These are phyloP conservation scores for Suillus lakei DNA, from an alignment of 768 basidiomycete species.

Conservation along the genomic window DNA sequence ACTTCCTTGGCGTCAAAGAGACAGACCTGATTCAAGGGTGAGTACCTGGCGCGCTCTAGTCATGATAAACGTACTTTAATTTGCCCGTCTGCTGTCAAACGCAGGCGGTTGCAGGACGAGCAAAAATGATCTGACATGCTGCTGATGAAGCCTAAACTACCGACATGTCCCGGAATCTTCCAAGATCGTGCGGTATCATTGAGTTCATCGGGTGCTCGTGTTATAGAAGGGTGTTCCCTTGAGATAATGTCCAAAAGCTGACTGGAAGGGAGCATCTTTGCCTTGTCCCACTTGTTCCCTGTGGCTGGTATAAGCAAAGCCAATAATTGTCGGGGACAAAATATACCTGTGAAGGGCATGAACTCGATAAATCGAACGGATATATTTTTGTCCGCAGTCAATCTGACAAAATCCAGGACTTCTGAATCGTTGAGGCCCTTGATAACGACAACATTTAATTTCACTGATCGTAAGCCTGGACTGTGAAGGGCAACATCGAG, in stretches of 20 bases:
- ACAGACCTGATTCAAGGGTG: slow-evolving; percentile 62
- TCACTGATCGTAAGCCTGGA: slow-evolving; percentile 59
- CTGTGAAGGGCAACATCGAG: slow-evolving; percentile 65
- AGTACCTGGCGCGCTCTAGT: slow-evolving; percentile 1
- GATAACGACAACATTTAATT: slow-evolving; percentile 85
- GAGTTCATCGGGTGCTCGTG: slow-evolving; percentile 63
- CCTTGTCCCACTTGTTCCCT: slow-evolving; percentile 88
- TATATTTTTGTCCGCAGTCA: slow-evolving; percentile 66
- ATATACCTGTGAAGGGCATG: slow-evolving; percentile 88
- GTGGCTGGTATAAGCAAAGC: slow-evolving; percentile 13
- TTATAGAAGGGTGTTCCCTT: slow-evolving; percentile 51
- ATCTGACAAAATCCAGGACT: slow-evolving; percentile 75
- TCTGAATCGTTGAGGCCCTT: slow-evolving; percentile 84
- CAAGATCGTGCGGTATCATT: slow-evolving; percentile 87
- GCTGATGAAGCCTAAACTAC: slow-evolving; percentile 86
- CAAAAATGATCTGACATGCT: slow-evolving; percentile 97
- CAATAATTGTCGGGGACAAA: neutral
- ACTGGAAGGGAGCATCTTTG: slow-evolving; percentile 80
- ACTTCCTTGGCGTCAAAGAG: slow-evolving; percentile 86
- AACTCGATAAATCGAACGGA: slow-evolving; percentile 91
- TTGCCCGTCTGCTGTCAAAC: slow-evolving; percentile 89
- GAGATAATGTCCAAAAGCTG: slow-evolving; percentile 60
- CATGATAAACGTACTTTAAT: slow-evolving; percentile 63
- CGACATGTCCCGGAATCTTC: slow-evolving; percentile 70
- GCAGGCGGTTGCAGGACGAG: slow-evolving; percentile 79